Evolutionary conservation across 306 rosid genomes (phyloP).

Genomic region (Amphicarpaea edgeworthii): DNA sequence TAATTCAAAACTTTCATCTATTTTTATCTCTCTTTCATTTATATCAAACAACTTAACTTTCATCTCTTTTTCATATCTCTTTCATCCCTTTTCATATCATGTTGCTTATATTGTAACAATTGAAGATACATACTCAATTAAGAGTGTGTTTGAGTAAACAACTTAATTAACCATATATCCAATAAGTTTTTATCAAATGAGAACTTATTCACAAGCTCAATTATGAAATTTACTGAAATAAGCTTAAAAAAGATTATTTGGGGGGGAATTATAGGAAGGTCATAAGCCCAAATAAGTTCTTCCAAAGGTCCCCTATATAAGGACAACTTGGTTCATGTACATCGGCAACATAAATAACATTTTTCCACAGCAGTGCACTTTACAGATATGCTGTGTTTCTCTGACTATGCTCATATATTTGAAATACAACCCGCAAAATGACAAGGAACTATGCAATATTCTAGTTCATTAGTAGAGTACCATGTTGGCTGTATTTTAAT

Average conservation of each 20-base stretch:
- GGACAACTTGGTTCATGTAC: neutral
- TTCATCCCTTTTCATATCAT: neutral
- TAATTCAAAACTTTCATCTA: too few species aligned
- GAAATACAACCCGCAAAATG: constrained; percentile 11
- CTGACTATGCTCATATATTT: constrained; percentile 21
- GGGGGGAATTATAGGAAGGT: neutral
- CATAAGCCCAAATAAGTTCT: neutral
- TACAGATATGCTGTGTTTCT: neutral
- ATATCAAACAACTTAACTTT: too few species aligned
- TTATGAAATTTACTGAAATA: neutral
- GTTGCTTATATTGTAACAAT: constrained; percentile 1
- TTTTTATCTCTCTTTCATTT: too few species aligned
- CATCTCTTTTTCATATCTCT: neutral
- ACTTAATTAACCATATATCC: neutral
- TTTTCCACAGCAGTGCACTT: neutral
- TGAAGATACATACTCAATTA: neutral
- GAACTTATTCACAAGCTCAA: neutral
- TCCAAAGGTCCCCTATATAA: neutral
- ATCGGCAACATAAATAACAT: neutral
- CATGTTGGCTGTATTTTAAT: constrained; percentile 5
- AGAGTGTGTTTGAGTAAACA: neutral
- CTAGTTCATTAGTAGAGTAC: constrained; percentile 15
- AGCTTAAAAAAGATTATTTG: neutral
- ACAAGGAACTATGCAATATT: constrained; percentile 5
- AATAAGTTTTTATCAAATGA: neutral